Base-by-base conservation (phyloP, 331 rosid genomes). In the Cydonia oblonga region DNA sequence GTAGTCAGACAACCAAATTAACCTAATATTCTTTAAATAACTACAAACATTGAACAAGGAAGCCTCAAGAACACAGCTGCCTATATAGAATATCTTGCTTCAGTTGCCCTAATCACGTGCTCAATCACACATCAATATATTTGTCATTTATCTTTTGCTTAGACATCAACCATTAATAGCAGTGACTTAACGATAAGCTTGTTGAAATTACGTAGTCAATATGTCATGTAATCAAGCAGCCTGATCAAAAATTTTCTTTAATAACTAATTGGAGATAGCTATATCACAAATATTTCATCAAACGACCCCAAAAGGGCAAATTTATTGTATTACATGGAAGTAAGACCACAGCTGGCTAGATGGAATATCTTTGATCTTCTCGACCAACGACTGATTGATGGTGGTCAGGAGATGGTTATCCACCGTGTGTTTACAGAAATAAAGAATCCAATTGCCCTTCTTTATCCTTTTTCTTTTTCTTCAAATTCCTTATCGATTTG, bases 251-350 rank as follows among this genome's bases (percentile, higher is more conserved):
- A 0, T 2, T 14, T 7, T 49, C 22, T 49, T 7, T n/a, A n/a
- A n/a, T n/a, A n/a, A 49, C 7, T 49, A 8, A 68, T 68, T 30
- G 13, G 61, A 19, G 9, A 12, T 57, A 42, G n/a, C 85, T n/a
- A n/a, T n/a, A n/a, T n/a, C 88, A 81, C 85, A 81, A 61, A 64
- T 49, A 49, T 49, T 72, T 25, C 64, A 24, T 26, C 6, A 16
- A 14, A 14, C 6, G 33, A 26, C 20, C 11, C 4, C 8, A 60
- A 25, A 33, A n/a, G n/a, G n/a, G n/a, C n/a, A n/a, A n/a, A n/a
- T n/a, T 7, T 5, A 59, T 60, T 60, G 65, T 20, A 60, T n/a
- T 32, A 52, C 11, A 20, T 33, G 10, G 46, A 26, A 25, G 42
- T 38, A 60, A 66, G 72, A 40, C 30, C 49, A 64, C 76, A 82